Evolutionary conservation across 2,329 filamentous ascomycete genomes (phyloP).

Genomic region (Dothideomycetes sp.): DNA sequence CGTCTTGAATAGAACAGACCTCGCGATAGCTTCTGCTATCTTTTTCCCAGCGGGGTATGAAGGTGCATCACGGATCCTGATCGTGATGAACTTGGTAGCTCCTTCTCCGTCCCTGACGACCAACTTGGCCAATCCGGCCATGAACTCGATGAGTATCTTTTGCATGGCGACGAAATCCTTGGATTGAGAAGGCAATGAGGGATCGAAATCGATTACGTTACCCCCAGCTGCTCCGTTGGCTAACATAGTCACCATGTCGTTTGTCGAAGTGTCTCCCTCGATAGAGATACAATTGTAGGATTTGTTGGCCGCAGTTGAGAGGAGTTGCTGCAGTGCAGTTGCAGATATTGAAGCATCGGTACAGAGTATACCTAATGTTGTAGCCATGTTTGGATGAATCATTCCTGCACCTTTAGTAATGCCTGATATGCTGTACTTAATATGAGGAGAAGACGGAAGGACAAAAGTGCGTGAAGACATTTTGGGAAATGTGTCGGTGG

Average conservation of each 20-base stretch:
- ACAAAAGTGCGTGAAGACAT: constrained; percentile 2
- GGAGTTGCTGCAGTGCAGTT: constrained; percentile 4
- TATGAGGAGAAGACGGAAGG: neutral
- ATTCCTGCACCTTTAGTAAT: constrained; percentile 5
- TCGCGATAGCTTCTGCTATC: neutral
- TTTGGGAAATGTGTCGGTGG: constrained; percentile 4
- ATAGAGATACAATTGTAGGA: constrained; percentile 57
- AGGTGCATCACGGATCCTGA: constrained; percentile 49
- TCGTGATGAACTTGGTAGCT: constrained; percentile 94
- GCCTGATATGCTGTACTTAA: neutral
- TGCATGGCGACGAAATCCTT: constrained; percentile 57
- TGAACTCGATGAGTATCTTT: constrained; percentile 63
- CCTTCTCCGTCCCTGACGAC: constrained; percentile 94
- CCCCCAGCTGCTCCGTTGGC: constrained; percentile 72
- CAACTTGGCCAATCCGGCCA: constrained; percentile 77
- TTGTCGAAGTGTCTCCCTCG: constrained; percentile 93
- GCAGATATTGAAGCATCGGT: constrained; percentile 1
- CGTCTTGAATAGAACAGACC: neutral
- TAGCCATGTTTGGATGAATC: constrained; percentile 1
- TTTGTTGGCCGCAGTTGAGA: neutral
- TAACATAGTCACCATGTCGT: constrained; percentile 85
- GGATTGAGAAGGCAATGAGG: constrained; percentile 34
- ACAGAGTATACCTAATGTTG: neutral
- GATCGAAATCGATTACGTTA: neutral
- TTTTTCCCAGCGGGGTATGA: neutral